Evolutionary conservation across 352 stramenopile genomes (phyloP), one percentile per base, ranked within the genome.

Genomic region (Phytophthora kernoviae): DNA sequence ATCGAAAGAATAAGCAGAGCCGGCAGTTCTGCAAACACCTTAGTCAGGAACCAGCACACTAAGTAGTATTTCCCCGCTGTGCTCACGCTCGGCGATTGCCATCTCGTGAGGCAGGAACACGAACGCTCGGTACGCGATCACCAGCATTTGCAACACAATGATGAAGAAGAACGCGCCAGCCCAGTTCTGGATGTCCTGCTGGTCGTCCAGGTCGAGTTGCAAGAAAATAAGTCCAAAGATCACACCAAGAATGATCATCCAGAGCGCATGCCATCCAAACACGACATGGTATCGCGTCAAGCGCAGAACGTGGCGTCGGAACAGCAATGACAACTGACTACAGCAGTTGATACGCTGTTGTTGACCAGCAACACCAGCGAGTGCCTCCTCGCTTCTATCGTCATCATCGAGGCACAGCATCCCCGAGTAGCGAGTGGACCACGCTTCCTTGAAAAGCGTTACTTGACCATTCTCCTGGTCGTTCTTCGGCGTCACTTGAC

Each of bases 181-280:
- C 58, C 68, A 82, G 39, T 73, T 75, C 49, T 80, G 75, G 32
- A 83, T 79, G 41, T 73, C 73, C 17, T 64, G 50, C 45, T 83
- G 75, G 9, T 62, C 46, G 17, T 69, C 33, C 36, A 77, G 4
- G 18, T 79, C 59, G 0, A 84, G 54, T 41, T 83, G 72, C n/a
- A 79, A 42, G 55, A 77, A 87, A 43, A 83, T 70, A 1, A 87
- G 47, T 0, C 75, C 74, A 10, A 83, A 68, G 15, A 81, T 46
- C 5, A 87, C 43, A 10, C 72, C 63, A 1, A 77, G 49, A 36
- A 79, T 17, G 43, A 84, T 39, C 54, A 69, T 86, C 48, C 40
- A 86, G 24, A 65, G 51, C 34, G 53, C 60, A 57, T 72, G 74
- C 67, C 55, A 90, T 7, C 58, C 45, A 27, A 87, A 79, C 4